A percentile compares a stretch with the other conserved stretches of the same genome.
phyloP scores from a whole-genome alignment of 345 rosid species.

The Eucalyptus guilfoylei region DNA sequence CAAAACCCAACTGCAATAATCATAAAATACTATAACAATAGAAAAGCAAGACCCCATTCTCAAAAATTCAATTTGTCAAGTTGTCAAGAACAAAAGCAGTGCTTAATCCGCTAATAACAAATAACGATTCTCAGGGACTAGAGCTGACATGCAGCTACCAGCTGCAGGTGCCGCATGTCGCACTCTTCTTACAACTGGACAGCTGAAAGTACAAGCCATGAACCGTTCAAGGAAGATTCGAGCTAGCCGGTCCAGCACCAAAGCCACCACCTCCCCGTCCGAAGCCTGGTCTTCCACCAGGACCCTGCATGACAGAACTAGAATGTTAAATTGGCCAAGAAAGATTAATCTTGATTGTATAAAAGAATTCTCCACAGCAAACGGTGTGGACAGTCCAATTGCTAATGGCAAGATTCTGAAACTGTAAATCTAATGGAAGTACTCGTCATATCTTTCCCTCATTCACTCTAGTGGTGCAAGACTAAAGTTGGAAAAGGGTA shows the following conservation, averaged over 20 bases:
- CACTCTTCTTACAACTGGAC: not conserved
- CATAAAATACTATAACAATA: not conserved
- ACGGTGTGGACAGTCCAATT: not conserved
- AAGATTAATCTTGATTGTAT: not conserved
- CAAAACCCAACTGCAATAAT: not conserved
- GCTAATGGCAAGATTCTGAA: not conserved
- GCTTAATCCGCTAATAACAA: not conserved
- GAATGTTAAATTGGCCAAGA: not conserved
- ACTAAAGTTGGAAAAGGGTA: not conserved
- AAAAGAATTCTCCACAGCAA: not conserved
- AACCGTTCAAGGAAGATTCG: slow-evolving; percentile 32
- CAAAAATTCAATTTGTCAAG: not conserved
- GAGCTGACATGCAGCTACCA: not conserved
- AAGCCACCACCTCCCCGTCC: slow-evolving; percentile 70
- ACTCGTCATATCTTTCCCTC: not conserved
- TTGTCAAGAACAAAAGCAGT: not conserved
- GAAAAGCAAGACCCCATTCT: not conserved
- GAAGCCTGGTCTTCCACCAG: slow-evolving; percentile 57
- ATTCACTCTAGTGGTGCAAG: not conserved
- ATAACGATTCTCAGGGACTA: not conserved
- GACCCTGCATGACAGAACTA: slow-evolving; percentile 15
- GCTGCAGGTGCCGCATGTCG: not conserved
- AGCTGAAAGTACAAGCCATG: not conserved
- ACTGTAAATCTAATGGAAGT: not conserved
- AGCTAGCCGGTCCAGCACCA: slow-evolving; percentile 38